Conservation (phyloP, 2,329 filamentous ascomycete species). For the Diaporthe helianthi region DNA sequence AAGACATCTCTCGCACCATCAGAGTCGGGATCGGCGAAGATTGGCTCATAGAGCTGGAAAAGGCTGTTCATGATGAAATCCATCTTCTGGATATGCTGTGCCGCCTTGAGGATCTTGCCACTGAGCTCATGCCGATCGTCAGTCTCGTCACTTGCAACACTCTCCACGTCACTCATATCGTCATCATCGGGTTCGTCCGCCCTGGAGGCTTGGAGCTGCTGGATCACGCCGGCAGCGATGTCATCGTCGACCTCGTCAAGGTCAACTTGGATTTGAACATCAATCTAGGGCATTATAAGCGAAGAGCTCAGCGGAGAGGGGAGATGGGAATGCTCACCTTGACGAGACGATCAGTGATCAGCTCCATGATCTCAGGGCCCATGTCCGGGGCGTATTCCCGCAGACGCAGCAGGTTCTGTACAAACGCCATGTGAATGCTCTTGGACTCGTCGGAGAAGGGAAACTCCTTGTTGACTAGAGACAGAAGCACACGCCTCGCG, state of each 20-base stretch:
- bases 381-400: slow-evolving; percentile 80
- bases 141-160: slow-evolving; percentile 72
- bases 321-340: slow-evolving; percentile 51
- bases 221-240: slow-evolving; percentile 75
- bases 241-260: slow-evolving; percentile 93
- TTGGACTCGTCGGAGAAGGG: slow-evolving; percentile 79
- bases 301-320: background rate
- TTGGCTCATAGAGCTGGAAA: slow-evolving; percentile 80
- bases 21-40: slow-evolving; percentile 73
- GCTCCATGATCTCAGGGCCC: slow-evolving; percentile 78
- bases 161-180: slow-evolving; percentile 72
- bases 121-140: slow-evolving; percentile 66
- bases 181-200: slow-evolving; percentile 56
- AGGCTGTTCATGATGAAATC: slow-evolving; percentile 88
- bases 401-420: slow-evolving; percentile 81
- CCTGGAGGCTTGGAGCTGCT: slow-evolving; percentile 49
- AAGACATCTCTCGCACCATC: slow-evolving; percentile 76
- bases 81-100: slow-evolving; percentile 87
- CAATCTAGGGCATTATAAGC: slow-evolving; percentile 59
- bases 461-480: slow-evolving; percentile 72
- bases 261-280: slow-evolving; percentile 93
- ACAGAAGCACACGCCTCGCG: slow-evolving; percentile 72
- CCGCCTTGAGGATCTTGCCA: slow-evolving; percentile 73
- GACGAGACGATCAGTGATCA: slow-evolving; percentile 86
- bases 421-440: slow-evolving; percentile 84